Conservation (phyloP, 495 filamentous ascomycete genomes). For the Pyrenopolyporus hunteri region DNA sequence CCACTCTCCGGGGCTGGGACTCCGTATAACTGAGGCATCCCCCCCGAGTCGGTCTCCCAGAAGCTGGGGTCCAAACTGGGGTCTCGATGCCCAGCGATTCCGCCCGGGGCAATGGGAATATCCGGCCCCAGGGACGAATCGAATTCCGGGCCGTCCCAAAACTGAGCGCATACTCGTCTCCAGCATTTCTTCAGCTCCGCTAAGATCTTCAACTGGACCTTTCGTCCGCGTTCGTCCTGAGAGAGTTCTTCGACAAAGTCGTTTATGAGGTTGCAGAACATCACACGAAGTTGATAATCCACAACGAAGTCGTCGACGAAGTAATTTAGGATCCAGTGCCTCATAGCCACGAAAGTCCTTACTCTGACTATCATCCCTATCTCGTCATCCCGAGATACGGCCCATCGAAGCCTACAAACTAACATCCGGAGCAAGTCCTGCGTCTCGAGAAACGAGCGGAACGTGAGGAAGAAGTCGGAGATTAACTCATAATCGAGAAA, state of each 20-base stretch:
- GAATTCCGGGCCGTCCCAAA: constrained; percentile 78
- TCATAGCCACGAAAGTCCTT: constrained; percentile 91
- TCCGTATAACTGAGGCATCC: constrained; percentile 51
- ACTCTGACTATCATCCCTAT: constrained; percentile 90
- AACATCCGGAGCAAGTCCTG: constrained; percentile 80
- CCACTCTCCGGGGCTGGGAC: constrained; percentile 43
- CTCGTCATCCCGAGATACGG: constrained; percentile 78
- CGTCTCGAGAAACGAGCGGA: constrained; percentile 79
- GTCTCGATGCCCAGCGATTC: constrained; percentile 63
- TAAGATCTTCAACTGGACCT: constrained; percentile 87
- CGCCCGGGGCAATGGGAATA: constrained; percentile 77
- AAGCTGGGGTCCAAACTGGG: constrained; percentile 56
- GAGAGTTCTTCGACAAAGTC: constrained; percentile 66
- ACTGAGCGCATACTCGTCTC: constrained; percentile 85
- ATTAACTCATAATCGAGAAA: constrained; percentile 98
- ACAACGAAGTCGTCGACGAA: constrained; percentile 94
- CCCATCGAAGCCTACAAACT: constrained; percentile 85
- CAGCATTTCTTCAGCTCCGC: constrained; percentile 96
- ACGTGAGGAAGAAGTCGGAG: constrained; percentile 98
- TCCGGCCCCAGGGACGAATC: constrained; percentile 64
- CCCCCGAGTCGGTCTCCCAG: constrained; percentile 49
- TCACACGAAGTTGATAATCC: constrained; percentile 75
- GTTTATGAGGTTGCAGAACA: constrained; percentile 85
- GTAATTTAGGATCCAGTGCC: constrained; percentile 99
- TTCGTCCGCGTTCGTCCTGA: constrained; percentile 54